Evolutionary conservation across 2,329 filamentous ascomycete species (phyloP).

Genomic region (Fusarium guadeloupense): DNA sequence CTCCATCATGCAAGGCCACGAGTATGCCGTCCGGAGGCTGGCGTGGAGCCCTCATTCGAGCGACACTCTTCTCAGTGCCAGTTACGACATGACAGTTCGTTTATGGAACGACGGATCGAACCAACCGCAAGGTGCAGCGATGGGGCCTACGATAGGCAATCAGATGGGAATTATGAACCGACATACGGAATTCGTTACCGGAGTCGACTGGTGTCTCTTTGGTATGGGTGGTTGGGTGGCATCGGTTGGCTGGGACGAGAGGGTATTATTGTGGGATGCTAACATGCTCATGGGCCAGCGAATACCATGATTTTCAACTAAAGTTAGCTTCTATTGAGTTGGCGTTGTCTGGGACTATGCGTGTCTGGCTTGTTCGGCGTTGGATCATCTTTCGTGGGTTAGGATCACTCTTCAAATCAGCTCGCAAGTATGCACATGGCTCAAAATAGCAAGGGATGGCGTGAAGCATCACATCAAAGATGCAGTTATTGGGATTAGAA

Average conservation of each 20-base stretch:
- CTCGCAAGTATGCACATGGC: neutral
- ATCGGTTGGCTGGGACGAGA: slow-evolving; percentile 93
- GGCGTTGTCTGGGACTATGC: slow-evolving; percentile 33
- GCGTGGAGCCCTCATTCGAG: slow-evolving; percentile 95
- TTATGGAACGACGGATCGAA: slow-evolving; percentile 83
- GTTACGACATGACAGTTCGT: slow-evolving; percentile 97
- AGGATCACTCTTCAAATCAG: neutral
- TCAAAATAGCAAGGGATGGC: neutral
- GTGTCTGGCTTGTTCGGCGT: slow-evolving; percentile 1
- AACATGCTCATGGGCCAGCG: slow-evolving; percentile 56
- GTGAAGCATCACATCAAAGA: neutral
- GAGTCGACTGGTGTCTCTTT: slow-evolving; percentile 98
- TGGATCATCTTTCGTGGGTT: neutral
- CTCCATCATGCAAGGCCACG: slow-evolving; percentile 81
- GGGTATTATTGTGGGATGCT: slow-evolving; percentile 91
- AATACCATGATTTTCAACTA: slow-evolving; percentile 28
- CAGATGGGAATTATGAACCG: slow-evolving; percentile 88
- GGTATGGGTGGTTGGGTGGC: slow-evolving; percentile 96
- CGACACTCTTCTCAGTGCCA: slow-evolving; percentile 85
- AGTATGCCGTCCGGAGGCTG: slow-evolving; percentile 87
- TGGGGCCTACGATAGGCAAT: slow-evolving; percentile 62
- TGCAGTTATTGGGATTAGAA: slow-evolving; percentile 15
- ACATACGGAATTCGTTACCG: slow-evolving; percentile 96
- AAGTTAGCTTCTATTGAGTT: neutral
- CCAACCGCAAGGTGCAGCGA: slow-evolving; percentile 49